Base-by-base conservation (phyloP, 2,329 filamentous ascomycete genomes). In the Trichoderma aggressivum region DNA sequence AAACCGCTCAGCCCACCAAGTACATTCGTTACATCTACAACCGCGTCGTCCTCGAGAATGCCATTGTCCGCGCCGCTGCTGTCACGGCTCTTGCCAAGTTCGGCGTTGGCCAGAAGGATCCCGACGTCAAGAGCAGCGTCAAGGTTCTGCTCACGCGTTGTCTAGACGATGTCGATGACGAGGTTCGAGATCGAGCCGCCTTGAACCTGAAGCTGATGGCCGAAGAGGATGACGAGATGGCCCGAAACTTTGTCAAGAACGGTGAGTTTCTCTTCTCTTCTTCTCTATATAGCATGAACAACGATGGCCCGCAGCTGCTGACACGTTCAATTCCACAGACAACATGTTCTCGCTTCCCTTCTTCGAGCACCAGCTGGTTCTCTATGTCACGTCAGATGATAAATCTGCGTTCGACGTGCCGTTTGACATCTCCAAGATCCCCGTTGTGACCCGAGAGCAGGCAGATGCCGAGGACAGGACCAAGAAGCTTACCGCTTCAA, bases 21-120 rank as follows among this genome's bases (percentile, higher is more conserved):
- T 99, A 98, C 81, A 97, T 99, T 76, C 93, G 96, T 71, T 99
- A 98, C 82, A 99, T 99, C 79, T 99, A 99, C 86, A 99, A 99
- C 85, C 90, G 96, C 72, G 95, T 99, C 26, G 96, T 99, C 18
- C 85, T 99, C 66, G 96, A 99, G 83, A 99, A 99, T 79, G 94
- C 96, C 53, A 94, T 98, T 74, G 94, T 99, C 24, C 89, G 96
- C 76, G 96, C 96, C 62, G 94, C 96, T 11, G 96, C 96, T 66
- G 97, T 98, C 28, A 98, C 96, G 28, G 96, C 96, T 3, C 84
- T 99, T 73, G 94, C 95, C 77, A 99, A 98, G 82, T 99, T 99
- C 79, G 96, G 96, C 77, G 95, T 98, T 71, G 94, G 93, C 39
- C 96, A 98, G 82, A 94, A 97, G 83, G 96, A 98, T 78, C 91